Percentiles rank a stretch among this genome's conserved stretches.
These are phyloP conservation scores for Candida broadrunensis DNA, from an alignment of 805 yeast genomes.

Conservation along the genomic window DNA sequence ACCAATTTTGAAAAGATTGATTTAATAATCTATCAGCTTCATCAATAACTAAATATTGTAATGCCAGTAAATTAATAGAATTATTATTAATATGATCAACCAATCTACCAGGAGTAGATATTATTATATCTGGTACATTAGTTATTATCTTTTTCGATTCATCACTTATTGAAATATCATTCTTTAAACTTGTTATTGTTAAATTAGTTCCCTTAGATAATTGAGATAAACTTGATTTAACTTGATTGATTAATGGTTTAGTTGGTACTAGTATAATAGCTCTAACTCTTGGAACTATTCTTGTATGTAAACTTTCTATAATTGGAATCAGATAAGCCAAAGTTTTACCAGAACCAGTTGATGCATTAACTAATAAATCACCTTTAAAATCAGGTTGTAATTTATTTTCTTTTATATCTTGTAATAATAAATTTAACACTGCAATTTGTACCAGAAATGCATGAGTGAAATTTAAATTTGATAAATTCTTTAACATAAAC, in stretches of 20 bases:
- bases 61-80: constrained; percentile 45
- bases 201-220: constrained; percentile 68
- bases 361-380: constrained; percentile 85
- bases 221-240: constrained; percentile 56
- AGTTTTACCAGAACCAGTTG: constrained; percentile 96
- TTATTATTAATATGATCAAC: constrained; percentile 64
- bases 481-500: constrained; percentile 45
- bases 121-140: constrained; percentile 61
- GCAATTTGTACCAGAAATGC: constrained; percentile 81
- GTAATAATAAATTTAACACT: constrained; percentile 54
- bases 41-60: constrained; percentile 68
- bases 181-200: constrained; percentile 58
- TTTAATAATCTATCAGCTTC: constrained; percentile 82
- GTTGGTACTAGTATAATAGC: constrained; percentile 89
- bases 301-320: constrained; percentile 57
- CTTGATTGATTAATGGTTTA: constrained; percentile 81
- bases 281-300: constrained; percentile 70
- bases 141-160: constrained; percentile 53
- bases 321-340: constrained; percentile 85
- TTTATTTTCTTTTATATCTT: constrained; percentile 37
- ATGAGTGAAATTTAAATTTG: constrained; percentile 38
- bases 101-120: constrained; percentile 76
- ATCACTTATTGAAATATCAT: constrained; percentile 51
- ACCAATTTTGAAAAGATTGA: constrained; percentile 94
- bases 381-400: constrained; percentile 57